Percentiles rank a stretch among this genome's conserved stretches.
These are phyloP conservation scores for Protomyces pachydermus DNA, from an alignment of 1,139 yeast species.

Conservation along the genomic window DNA sequence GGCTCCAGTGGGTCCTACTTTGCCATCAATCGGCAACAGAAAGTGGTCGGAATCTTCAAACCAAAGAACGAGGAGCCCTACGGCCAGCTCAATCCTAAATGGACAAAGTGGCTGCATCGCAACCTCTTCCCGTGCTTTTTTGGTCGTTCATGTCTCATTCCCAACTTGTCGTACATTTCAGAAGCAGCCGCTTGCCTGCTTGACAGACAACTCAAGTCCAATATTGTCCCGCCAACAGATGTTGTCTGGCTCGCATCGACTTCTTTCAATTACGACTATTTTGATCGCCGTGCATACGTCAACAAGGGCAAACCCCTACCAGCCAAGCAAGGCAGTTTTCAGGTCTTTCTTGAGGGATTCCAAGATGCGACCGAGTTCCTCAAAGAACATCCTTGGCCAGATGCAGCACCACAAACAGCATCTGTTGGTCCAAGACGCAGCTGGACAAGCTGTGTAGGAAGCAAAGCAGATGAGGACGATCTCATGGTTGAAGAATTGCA, in stretches of 20 bases:
- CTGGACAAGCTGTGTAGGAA: constrained; percentile 17
- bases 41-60: constrained; percentile 58
- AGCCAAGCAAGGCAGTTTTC: constrained; percentile 62
- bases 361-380: constrained; percentile 60
- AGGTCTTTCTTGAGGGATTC: constrained; percentile 57
- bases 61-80: constrained; percentile 81
- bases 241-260: constrained; percentile 52
- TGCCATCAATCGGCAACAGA: constrained; percentile 43
- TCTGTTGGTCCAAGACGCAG: constrained; percentile 8
- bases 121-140: constrained; percentile 72
- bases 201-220: constrained; percentile 55
- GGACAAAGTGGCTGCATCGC: constrained; percentile 76
- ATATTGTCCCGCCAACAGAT: constrained; percentile 64
- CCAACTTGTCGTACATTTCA: constrained; percentile 66
- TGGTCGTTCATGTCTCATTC: constrained; percentile 61
- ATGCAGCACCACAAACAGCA: constrained; percentile 13
- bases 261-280: constrained; percentile 52
- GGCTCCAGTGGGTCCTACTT: constrained; percentile 75
- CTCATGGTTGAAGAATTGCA: constrained; percentile 9
- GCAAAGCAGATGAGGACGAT: constrained; percentile 2
- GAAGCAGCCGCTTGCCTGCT: constrained; percentile 67
- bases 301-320: constrained; percentile 40
- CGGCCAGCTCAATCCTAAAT: constrained; percentile 71
- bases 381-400: constrained; percentile 54
- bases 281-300: constrained; percentile 43